Base-by-base conservation (phyloP, 192 early-diverging fungal genomes). In the Funneliformis geosporum region DNA sequence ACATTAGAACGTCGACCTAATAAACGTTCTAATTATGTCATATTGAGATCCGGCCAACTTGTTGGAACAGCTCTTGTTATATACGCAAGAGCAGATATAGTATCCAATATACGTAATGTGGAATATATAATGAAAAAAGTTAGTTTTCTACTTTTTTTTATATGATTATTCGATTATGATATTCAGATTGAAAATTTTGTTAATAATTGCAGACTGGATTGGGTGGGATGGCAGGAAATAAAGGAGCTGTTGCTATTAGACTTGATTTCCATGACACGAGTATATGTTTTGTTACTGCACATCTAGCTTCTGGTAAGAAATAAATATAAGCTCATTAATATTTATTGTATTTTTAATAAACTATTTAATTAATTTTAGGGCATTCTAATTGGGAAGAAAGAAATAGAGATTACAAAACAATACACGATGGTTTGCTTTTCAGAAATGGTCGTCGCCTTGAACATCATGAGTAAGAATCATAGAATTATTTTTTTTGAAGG, bases 151-250 rank as follows among this genome's bases (percentile, higher is more conserved):
- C 25, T 4, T 40, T 21, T 21, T 11, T 60, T 60, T 38, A 4
- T 12, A 25, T 21, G 2, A 42, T 9, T 38, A 14, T 42, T 12
- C n/a, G 14, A n/a, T 21, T 12, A 42, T 74, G 28, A 72, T 38
- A 40, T 65, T 11, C 8, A 5, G 39, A 33, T 43, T 75, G 1
- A 16, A 47, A 46, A 66, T 18, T 77, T 27, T 60, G 33, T 40
- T 71, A 33, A 55, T 55, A 55, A 66, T 21, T 47, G n/a, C 72
- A 92, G 89, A 99, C 97, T 6, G 98, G 97, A 5, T 83, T 99
- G 61, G 90, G 90, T 23, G 98, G 98, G 8, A 96, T 98, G 90
- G 92, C 96, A 2, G 98, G 95, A 59, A 99, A 98, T 87, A 99
- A 99, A 88, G 98, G 98, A 43, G 96, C 94, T 2, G 94, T 99